phyloP scores from a whole-genome alignment of 768 basidiomycete species.

The Termitomyces sp. region DNA sequence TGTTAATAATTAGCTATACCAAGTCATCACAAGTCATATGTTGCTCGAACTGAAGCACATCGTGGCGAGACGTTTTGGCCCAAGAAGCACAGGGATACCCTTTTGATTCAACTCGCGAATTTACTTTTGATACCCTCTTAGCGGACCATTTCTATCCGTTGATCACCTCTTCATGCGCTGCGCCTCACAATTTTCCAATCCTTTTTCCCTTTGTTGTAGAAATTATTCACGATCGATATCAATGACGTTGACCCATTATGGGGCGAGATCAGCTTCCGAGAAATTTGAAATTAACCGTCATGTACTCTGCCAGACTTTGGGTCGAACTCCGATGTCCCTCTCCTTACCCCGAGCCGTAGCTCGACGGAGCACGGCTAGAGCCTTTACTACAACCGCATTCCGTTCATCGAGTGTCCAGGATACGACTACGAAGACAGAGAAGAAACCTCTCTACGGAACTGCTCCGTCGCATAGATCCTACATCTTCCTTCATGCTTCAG shows the following conservation, averaged over 20 bases:
- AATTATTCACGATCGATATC: background rate
- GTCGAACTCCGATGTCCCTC: background rate
- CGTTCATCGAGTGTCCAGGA: background rate
- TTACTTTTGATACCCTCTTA: too few species aligned
- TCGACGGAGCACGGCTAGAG: background rate
- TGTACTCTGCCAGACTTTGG: too few species aligned
- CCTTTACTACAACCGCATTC: background rate
- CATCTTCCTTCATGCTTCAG: constrained; percentile 49
- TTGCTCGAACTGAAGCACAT: background rate
- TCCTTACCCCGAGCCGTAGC: background rate
- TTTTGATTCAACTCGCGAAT: background rate
- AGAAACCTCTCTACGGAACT: constrained; percentile 40
- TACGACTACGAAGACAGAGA: background rate
- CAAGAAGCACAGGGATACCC: background rate
- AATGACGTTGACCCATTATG: too few species aligned
- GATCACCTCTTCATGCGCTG: too few species aligned
- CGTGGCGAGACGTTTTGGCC: background rate
- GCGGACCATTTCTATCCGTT: too few species aligned
- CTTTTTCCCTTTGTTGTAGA: background rate
- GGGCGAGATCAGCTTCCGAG: too few species aligned
- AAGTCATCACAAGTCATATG: too few species aligned
- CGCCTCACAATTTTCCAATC: background rate
- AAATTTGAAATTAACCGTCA: background rate
- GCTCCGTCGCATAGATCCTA: constrained; percentile 49
- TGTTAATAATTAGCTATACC: too few species aligned